Evolutionary conservation across 306 rosid species (phyloP), one percentile per base, ranked within the genome.

Genomic region (Vigna radiata): DNA sequence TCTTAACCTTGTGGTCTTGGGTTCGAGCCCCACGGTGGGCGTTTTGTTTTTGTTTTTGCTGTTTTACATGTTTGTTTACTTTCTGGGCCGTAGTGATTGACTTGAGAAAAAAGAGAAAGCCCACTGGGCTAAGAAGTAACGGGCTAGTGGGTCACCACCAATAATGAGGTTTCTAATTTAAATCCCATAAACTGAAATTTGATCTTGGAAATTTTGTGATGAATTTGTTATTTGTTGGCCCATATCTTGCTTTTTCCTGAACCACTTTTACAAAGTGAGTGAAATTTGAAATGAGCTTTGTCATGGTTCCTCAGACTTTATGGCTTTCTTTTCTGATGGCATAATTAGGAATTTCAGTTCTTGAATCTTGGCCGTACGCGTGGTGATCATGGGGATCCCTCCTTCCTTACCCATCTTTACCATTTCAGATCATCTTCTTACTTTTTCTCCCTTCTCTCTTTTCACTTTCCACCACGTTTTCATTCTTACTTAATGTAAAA

Each of bases 241-340:
- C 25, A 52, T 7, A n/a, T 52, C 58, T 52, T 17, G 58, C 58
- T 52, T 83, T 69, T 71, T 17, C 68, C 27, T 44, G 46, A 43
- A 21, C 39, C 52, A 53, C 55, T 85, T 87, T 53, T 41, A 58
- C 77, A 81, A 81, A 80, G 60, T n/a, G 11, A 29, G 49, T 61
- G 49, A 77, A 62, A 46, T 75, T 80, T 81, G 77, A 71, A 71
- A 75, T 81, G 76, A 85, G 47, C 75, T 29, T 29, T 29, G 77
- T 72, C 80, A 67, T 78, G 31, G 71, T 65, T 76, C 29, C 56
- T 54, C 54, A 13, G 54, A 55, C 77, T 77, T 83, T 77, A 66
- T 69, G 83, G 75, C 81, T 46, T 75, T 72, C 80, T 76, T 60
- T 39, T 39, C 1, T 39, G 11, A 39, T 39, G 77, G 78, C 62